phyloP scores from a whole-genome alignment of 2,329 filamentous ascomycete genomes.

The Orbilia brochopaga region DNA sequence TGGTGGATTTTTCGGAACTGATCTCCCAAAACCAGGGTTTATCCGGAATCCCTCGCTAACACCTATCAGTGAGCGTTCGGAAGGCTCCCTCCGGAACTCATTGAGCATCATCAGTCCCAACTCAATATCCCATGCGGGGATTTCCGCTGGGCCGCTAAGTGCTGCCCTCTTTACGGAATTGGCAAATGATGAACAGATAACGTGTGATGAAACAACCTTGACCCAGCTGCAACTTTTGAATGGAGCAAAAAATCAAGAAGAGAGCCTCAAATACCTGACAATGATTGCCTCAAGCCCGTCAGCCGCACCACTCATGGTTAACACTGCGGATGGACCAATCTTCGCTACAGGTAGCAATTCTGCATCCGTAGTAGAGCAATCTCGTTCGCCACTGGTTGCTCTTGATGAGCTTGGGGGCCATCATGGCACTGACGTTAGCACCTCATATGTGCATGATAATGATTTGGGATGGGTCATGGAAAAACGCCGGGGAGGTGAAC shows the following conservation, averaged over 20 bases:
- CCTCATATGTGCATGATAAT: slow-evolving; percentile 43
- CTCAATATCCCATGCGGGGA: slow-evolving; percentile 23
- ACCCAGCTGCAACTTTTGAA: slow-evolving; percentile 35
- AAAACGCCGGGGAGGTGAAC: slow-evolving; percentile 41
- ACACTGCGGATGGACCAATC: not conserved
- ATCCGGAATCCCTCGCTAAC: slow-evolving; percentile 42
- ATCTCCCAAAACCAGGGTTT: slow-evolving; percentile 45
- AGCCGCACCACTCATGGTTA: not conserved
- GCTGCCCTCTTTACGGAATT: slow-evolving; percentile 45
- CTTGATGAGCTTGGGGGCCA: slow-evolving; percentile 22
- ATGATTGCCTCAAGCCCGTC: slow-evolving; percentile 9
- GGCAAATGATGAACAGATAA: slow-evolving; percentile 30
- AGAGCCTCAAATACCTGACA: slow-evolving; percentile 23
- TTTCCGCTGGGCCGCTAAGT: slow-evolving; percentile 43
- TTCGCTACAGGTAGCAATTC: not conserved
- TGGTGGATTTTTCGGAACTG: slow-evolving; percentile 44
- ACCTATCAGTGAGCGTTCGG: slow-evolving; percentile 44
- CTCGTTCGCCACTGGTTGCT: not conserved
- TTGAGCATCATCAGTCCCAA: slow-evolving; percentile 33
- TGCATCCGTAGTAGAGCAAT: not conserved
- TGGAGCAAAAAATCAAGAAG: slow-evolving; percentile 18
- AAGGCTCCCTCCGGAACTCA: slow-evolving; percentile 44
- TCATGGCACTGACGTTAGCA: slow-evolving; percentile 25
- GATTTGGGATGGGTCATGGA: slow-evolving; percentile 50
- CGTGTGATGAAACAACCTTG: slow-evolving; percentile 40